These are phyloP conservation scores for Microthlaspi erraticum DNA, from an alignment of 345 rosid genomes.

Conservation along the genomic window DNA sequence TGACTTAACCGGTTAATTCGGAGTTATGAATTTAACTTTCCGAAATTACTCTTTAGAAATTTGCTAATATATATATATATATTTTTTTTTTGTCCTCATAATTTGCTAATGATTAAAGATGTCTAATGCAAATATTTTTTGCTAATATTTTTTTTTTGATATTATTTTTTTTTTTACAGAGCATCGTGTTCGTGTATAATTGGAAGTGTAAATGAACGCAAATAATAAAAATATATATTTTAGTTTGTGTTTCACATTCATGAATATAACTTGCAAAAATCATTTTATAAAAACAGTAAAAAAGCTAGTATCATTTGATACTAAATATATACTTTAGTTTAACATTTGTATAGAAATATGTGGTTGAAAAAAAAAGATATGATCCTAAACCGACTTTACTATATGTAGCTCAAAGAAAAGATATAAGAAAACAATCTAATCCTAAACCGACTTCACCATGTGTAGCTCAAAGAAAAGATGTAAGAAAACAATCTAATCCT, in stretches of 20 bases:
- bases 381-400: neutral
- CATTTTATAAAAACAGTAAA: neutral
- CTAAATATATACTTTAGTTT: too few species aligned
- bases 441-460: neutral
- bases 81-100: too few species aligned
- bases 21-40: neutral
- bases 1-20: neutral
- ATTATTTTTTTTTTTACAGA: neutral
- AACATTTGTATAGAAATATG: neutral
- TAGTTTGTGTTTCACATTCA: neutral
- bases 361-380: neutral
- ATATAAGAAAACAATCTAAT: neutral
- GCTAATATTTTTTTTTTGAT: neutral
- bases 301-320: neutral
- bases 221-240: neutral
- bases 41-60: neutral
- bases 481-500: neutral
- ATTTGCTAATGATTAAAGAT: neutral
- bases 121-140: neutral
- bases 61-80: neutral
- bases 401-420: neutral
- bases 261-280: neutral
- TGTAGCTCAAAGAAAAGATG: neutral
- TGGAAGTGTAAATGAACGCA: neutral
- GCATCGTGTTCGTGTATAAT: constrained; percentile 2